A percentile compares a stretch with the other conserved stretches of the same genome.
phyloP scores from a whole-genome alignment of 352 stramenopile species.

The Globisporangium middletonii region DNA sequence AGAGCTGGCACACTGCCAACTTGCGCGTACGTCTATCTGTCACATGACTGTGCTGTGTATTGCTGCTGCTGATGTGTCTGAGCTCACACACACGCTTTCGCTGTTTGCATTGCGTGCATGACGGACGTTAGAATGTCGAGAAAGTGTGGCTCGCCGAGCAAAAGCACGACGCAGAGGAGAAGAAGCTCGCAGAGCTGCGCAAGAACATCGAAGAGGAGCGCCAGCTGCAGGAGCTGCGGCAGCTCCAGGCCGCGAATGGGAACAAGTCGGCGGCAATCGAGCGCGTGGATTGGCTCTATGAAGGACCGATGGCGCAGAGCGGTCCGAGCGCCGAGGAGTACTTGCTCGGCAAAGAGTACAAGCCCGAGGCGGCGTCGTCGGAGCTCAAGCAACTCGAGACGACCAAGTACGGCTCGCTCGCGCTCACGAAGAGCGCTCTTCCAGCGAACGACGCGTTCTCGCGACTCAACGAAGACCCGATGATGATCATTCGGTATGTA shows the following conservation, averaged over 20 bases:
- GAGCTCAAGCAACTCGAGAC: constrained; percentile 47
- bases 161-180: constrained; percentile 89
- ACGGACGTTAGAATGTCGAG: constrained; percentile 89
- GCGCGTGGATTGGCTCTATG: constrained; percentile 96
- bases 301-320: constrained; percentile 79
- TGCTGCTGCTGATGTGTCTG: background rate
- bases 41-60: background rate
- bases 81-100: background rate
- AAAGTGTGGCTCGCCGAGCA: constrained; percentile 97
- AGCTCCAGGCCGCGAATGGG: constrained; percentile 84
- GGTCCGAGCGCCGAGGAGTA: constrained; percentile 86
- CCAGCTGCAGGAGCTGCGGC: constrained; percentile 92
- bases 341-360: constrained; percentile 90
- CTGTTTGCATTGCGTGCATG: constrained; percentile 10
- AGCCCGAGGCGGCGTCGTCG: constrained; percentile 33
- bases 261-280: constrained; percentile 78
- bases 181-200: constrained; percentile 92
- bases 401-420: constrained; percentile 65
- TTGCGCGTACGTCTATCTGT: constrained; percentile 53
- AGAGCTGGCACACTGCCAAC: constrained; percentile 97
- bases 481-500: constrained; percentile 89
- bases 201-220: constrained; percentile 96
- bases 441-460: constrained; percentile 91
- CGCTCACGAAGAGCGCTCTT: constrained; percentile 38
- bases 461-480: constrained; percentile 93